Base-by-base conservation (phyloP, 305 asterid species). In the Solanum hybrid region DNA sequence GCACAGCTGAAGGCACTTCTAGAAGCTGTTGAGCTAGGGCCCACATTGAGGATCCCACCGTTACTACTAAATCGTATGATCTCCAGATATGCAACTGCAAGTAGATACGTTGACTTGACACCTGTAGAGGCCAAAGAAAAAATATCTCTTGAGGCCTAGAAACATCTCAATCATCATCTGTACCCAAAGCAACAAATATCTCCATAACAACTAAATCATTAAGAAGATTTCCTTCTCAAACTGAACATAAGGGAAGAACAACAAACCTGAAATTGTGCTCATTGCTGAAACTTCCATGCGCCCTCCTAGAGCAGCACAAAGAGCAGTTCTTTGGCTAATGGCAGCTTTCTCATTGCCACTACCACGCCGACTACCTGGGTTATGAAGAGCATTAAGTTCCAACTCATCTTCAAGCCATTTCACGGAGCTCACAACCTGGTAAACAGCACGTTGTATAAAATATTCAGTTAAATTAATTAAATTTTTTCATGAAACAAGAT, bases 371-470 rank as follows among this genome's bases (percentile, higher is more conserved):
- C 99, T 98, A 91, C 98, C 98, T 79, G 99, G 99, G 94, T 96
- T 97, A 92, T 98, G 99, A 92, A 98, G 99, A 89, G 99, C 98
- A 91, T 97, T 98, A 87, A 98, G 98, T 95, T 98, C 99, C 95
- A 98, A 94, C 95, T 98, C 99, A 95, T 98, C 99, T 93, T 98
- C 99, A 93, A 98, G 99, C 99, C 99, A 98, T 91, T 98, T 97
- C 91, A 98, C 99, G 87, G 99, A 96, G 95, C 99, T 98, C 91
- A 98, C 99, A 89, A 98, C 99, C 99, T 98, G 95, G 72, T 77
- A 90, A 92, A 88, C 51, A 88, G 82, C 79, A 37, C 20, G 1
- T 51, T 84, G 75, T 31, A 84, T 84, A 51, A 51, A 45, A 20
- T 45, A 31, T 45, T 83, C 39, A 10, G 75, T 84, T 84, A 45